phyloP scores from a whole-genome alignment of 2,329 filamentous ascomycete species.

The Pleomassaria siparia region DNA sequence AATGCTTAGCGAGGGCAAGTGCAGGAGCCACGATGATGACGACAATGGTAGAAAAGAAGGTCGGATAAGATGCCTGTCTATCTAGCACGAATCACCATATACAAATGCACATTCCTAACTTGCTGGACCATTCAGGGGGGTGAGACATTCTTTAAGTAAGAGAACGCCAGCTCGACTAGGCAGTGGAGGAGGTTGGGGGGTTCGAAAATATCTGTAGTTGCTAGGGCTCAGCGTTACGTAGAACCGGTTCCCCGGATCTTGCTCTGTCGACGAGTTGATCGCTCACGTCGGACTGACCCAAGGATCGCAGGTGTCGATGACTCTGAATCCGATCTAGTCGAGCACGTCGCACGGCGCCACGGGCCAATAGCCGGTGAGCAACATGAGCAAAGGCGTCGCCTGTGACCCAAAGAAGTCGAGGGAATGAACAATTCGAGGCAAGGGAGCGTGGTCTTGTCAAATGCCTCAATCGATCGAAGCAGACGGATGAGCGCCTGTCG shows the following conservation, averaged over 20 bases:
- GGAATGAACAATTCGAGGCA: slow-evolving; percentile 32
- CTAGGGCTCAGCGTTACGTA: slow-evolving; percentile 34
- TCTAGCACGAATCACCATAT: slow-evolving; percentile 30
- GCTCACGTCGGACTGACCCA: not conserved
- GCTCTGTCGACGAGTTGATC: slow-evolving; percentile 26
- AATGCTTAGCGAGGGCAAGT: not conserved
- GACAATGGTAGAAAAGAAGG: slow-evolving; percentile 12
- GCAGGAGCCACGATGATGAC: slow-evolving; percentile 3
- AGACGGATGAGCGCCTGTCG: slow-evolving; percentile 26
- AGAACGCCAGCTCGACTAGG: slow-evolving; percentile 16
- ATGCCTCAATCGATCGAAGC: slow-evolving; percentile 17
- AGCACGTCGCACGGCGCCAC: slow-evolving; percentile 15
- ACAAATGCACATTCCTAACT: slow-evolving; percentile 33
- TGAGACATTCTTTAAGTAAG: slow-evolving; percentile 37
- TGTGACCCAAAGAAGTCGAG: slow-evolving; percentile 22
- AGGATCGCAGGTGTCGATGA: slow-evolving; percentile 5
- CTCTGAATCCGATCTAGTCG: slow-evolving; percentile 1
- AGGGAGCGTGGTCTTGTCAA: slow-evolving; percentile 37
- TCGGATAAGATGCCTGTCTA: slow-evolving; percentile 19
- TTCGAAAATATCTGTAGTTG: slow-evolving; percentile 22
- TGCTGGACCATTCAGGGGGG: slow-evolving; percentile 30
- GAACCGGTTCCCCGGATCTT: slow-evolving; percentile 32
- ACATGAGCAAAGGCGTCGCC: slow-evolving; percentile 21
- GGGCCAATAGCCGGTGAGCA: slow-evolving; percentile 24
- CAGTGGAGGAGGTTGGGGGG: slow-evolving; percentile 25